Base-by-base conservation (phyloP, 192 early-diverging fungal species). In the Hyaloraphidium curvatum region DNA sequence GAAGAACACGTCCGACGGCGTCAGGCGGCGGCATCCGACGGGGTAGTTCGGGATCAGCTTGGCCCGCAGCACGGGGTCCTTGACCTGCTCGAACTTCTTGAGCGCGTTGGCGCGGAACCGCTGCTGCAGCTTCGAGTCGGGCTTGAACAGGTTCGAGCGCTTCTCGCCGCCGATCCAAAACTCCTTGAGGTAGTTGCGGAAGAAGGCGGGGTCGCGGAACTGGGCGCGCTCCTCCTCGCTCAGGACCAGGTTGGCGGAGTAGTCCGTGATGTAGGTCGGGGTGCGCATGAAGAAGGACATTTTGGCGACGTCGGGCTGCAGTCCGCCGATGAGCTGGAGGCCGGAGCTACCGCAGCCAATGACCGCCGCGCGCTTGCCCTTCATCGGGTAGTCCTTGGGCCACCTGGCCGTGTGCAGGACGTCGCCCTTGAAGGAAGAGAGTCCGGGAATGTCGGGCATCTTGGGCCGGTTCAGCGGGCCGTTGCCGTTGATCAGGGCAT, bases 401-500 rank as follows among this genome's bases (percentile, higher is more conserved):
- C 55, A 62, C 39, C 55, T 21, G 1, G 60, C 55, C 9, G 60
- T 57, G 31, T 62, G 55, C n/a, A 62, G 19, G 22, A 57, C 30
- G 4, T 59, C n/a, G 2, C 54, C 41, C 30, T 59, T 40, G 37
- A 55, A 57, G 2, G 16, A 3, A 23, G 19, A 28, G 21, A 59
- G 23, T 33, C 55, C 60, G 16, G 28, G 53, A 41, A 52, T 40
- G 1, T 9, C 14, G 9, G 60, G 55, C 28, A 27, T 37, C 39
- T 58, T 58, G 11, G 60, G 60, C 13, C 55, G 30, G 25, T 40
- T 35, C 14, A 62, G 35, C 2, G 50, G 51, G 25, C 60, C 60
- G 14, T n/a, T 25, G 30, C 40, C 55, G 19, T 39, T 50, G n/a
- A 62, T 54, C 21, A 58, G 35, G 11, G 17, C 11, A 37, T 37